Conservation (phyloP, 495 filamentous ascomycete genomes). For the Oidiodendron maius region DNA sequence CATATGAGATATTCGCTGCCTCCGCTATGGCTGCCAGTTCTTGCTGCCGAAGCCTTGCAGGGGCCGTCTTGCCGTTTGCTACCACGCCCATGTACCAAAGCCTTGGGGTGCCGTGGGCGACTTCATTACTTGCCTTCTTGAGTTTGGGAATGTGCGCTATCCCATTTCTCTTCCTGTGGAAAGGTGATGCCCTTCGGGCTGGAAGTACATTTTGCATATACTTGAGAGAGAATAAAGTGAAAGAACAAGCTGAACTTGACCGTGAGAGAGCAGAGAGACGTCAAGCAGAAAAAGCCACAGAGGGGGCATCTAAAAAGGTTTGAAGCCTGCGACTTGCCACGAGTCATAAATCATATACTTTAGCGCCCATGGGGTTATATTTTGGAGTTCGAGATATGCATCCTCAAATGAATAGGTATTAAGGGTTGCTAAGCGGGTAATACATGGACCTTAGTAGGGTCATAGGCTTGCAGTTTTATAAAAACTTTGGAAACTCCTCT, state of each 20-base stretch:
- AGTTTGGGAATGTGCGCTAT: slow-evolving; percentile 53
- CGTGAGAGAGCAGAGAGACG: slow-evolving; percentile 5
- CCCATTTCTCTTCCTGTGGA: slow-evolving; percentile 47
- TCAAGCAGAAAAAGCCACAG: too few relatives aligned
- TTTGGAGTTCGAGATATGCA: too few relatives aligned
- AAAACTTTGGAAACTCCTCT: too few relatives aligned
- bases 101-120: slow-evolving; percentile 55
- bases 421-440: too few relatives aligned
- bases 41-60: slow-evolving; percentile 50
- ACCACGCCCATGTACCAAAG: slow-evolving; percentile 36
- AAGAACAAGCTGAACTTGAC: slow-evolving; percentile 13
- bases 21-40: slow-evolving; percentile 54
- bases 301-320: too few relatives aligned
- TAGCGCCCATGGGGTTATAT: too few relatives aligned
- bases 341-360: too few relatives aligned
- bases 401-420: too few relatives aligned
- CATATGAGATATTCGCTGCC: slow-evolving; percentile 49
- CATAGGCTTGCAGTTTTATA: too few relatives aligned
- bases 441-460: too few relatives aligned
- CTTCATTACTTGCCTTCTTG: slow-evolving; percentile 52
- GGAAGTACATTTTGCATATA: slow-evolving; percentile 18
- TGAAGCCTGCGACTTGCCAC: too few relatives aligned
- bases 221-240: slow-evolving; percentile 19
- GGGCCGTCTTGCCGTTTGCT: slow-evolving; percentile 63
- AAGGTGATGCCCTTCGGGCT: slow-evolving; percentile 40